Evolutionary conservation across 2,329 filamentous ascomycete species (phyloP), one percentile per base, ranked within the genome.

Genomic region (Ceratocystis cacaofunesta): DNA sequence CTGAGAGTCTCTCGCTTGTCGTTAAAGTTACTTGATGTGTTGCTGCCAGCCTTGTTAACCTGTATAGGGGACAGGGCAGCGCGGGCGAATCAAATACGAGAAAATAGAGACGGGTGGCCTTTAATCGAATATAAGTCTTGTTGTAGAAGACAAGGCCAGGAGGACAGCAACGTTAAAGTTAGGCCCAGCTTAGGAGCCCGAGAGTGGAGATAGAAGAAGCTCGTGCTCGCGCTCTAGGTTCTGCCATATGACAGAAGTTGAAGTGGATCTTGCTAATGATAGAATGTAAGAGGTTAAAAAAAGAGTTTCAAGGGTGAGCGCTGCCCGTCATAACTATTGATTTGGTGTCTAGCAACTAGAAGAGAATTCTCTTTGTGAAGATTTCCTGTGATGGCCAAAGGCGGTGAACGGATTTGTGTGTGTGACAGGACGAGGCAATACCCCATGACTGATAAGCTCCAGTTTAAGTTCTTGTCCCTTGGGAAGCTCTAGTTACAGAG

Each of bases 201-300:
- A 30, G 55, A 25, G 48, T 52, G 48, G 48, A 52, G 48, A 25
- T 41, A 41, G 36, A 25, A 17, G 55, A 58, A 58, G 55, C 25
- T 58, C 17, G 55, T 19, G 55, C 55, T 58, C 28, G 5, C 15
- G 17, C 32, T 52, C 44, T 50, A 15, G 28, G 17, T 58, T 52
- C 44, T 50, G 44, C 55, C 41, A 36, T 63, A 63, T 63, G 61
- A 52, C 61, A 48, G 61, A 63, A 32, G 55, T 28, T 8, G 28
- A 25, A 15, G 55, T 58, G 55, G 55, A 58, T 10, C 44, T 43
- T 43, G 55, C 3, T 58, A 58, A 58, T 36, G 30, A 58, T 58
- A 36, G 55, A 58, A 25, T 52, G 48, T 32, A 43, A 36, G 19
- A 36, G 44, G 44, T 12, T 3, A n/a, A 52, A 52, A 36, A 46